Evolutionary conservation across 495 filamentous ascomycete species (phyloP), one percentile per base, ranked within the genome.

Genomic region (Stereocaulon alpinum): DNA sequence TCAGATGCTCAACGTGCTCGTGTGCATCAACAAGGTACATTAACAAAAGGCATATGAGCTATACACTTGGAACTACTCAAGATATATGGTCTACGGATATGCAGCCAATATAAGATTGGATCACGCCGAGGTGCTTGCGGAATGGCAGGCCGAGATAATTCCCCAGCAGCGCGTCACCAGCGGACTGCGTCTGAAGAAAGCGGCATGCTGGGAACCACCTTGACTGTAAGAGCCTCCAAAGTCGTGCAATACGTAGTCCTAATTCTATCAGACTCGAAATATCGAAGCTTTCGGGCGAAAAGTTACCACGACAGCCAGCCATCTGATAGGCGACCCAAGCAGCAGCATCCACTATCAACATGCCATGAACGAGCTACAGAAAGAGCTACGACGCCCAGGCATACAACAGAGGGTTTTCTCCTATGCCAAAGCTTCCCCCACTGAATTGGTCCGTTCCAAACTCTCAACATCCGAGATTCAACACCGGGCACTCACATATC

Each of bases 241-340:
- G 11, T 14, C 27, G 7, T 42, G 14, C 37, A 12, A 10, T 51
- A 40, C 41, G 67, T 64, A 55, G 59, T 62, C 54, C n/a, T 62
- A n/a, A 60, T 9, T 30, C 45, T 30, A 63, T 63, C 69, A 97
- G 92, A 81, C 89, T 47, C 84, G 89, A 67, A 87, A 91, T 63
- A 74, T 99, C 62, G 90, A 96, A 73, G 89, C 91, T 41, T 96
- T 99, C 73, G 83, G 89, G 55, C 82, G 91, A 65, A 99, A 95
- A 74, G 91, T 99, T 58, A 91, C 91, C 29, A 89, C 88, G 24
- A 97, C 93, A 18, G 94, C 93, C 43, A 86, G 83, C 68, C 90
- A 94, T 68, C 77, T 99, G 62, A 90, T 95, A 55, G 85, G 80
- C 58, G 88, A 92, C 64, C 70, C 78, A 18, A 73, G 71, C 49